Conservation (phyloP, 2,329 filamentous ascomycete species). For the Claviceps pazoutovae region DNA sequence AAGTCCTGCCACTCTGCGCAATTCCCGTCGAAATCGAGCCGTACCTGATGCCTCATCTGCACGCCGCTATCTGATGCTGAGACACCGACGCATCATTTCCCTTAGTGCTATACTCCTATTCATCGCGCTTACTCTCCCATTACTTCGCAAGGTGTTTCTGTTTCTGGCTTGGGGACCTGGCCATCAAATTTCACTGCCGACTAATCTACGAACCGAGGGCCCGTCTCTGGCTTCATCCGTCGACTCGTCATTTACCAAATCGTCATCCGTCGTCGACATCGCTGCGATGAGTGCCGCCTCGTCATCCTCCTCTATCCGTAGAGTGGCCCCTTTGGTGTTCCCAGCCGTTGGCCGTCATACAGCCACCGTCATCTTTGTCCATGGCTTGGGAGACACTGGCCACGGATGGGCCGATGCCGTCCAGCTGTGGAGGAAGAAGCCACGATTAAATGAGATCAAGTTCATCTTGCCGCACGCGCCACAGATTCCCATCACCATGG, state of each 20-base stretch:
- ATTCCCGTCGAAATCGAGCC: background rate
- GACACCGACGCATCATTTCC: background rate
- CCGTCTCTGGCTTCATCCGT: background rate
- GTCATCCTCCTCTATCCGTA: slow-evolving; percentile 15
- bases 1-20: background rate
- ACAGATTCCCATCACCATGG: slow-evolving; percentile 63
- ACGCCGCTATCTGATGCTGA: background rate
- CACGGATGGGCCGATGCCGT: slow-evolving; percentile 70
- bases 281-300: slow-evolving; percentile 7
- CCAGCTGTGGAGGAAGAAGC: slow-evolving; percentile 70
- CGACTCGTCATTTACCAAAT: background rate
- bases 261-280: background rate
- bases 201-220: background rate
- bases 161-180: background rate
- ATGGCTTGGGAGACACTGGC: slow-evolving; percentile 79
- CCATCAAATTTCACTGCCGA: background rate
- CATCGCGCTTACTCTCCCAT: background rate
- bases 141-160: background rate
- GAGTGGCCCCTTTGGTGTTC: slow-evolving; percentile 48
- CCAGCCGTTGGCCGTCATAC: slow-evolving; percentile 75
- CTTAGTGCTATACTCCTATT: background rate
- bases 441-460: slow-evolving; percentile 75
- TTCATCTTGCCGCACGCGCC: slow-evolving; percentile 93
- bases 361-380: slow-evolving; percentile 85
- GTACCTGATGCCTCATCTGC: background rate